These are phyloP conservation scores for Dryas alaskensis DNA, from an alignment of 306 rosid genomes.

Conservation along the genomic window DNA sequence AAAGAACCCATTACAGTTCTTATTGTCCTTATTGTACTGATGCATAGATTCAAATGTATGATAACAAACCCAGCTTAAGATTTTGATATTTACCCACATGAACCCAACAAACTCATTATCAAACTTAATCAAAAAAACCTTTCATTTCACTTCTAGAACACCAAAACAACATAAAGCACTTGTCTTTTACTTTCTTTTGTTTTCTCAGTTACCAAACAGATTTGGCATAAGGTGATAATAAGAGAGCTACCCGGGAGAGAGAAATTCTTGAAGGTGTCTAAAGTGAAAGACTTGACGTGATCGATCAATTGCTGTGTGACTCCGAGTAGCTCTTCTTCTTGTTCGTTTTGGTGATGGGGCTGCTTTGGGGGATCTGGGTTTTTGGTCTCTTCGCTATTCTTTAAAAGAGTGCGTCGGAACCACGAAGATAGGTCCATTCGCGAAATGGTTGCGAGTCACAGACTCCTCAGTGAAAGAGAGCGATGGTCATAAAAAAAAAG, in stretches of 20 bases:
- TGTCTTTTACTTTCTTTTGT: background rate
- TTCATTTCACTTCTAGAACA: background rate
- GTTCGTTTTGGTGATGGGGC: slow-evolving; percentile 15
- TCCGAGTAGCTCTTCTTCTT: slow-evolving; percentile 40
- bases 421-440: slow-evolving; percentile 60
- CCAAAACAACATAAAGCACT: background rate
- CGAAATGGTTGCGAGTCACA: background rate
- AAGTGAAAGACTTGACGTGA: slow-evolving; percentile 60
- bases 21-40: background rate
- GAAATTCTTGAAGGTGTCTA: slow-evolving; percentile 71
- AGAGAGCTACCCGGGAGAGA: slow-evolving; percentile 56
- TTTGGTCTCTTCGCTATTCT: slow-evolving; percentile 25
- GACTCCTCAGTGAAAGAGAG: background rate
- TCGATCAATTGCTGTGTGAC: slow-evolving; percentile 58
- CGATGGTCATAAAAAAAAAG: background rate
- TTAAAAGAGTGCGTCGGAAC: slow-evolving; percentile 54
- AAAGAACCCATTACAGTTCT: background rate
- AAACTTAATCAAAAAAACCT: background rate
- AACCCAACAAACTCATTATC: background rate
- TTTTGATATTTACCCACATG: background rate
- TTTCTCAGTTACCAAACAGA: background rate
- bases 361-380: slow-evolving; percentile 31
- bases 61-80: background rate
- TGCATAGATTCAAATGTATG: slow-evolving; percentile 1
- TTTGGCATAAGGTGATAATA: background rate